Evolutionary conservation across 2,329 filamentous ascomycete species (phyloP), one percentile per base, ranked within the genome.

Genomic region (Diaporthe sp.): DNA sequence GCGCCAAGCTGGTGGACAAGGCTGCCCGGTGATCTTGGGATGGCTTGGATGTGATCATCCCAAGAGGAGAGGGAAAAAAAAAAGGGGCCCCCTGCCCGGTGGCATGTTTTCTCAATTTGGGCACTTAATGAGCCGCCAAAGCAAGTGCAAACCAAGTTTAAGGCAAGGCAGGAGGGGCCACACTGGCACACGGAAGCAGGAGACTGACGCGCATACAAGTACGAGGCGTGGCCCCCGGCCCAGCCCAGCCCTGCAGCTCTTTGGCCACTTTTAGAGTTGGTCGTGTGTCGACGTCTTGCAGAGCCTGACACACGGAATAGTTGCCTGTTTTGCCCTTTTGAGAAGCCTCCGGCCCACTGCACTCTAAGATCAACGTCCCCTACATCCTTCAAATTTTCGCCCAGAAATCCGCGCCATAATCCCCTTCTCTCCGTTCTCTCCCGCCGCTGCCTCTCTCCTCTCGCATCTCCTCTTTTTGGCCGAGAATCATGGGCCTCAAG

Each of bases 301-400:
- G 42, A n/a, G 44, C 63, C 63, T 66, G 63, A 66, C 63, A 66
- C 63, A 66, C 73, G 71, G 71, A 70, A 75, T 73, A 75, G 55
- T 68, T 75, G 68, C 73, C 73, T 73, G 27, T 73, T 75, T 70
- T 70, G 71, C 70, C 73, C 73, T 73, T 75, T 75, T 73, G 70
- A 72, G 71, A 73, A 75, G 39, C 44, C 42, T 66, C 70, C 70
- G 55, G 63, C 53, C 70, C 70, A 72, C 73, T 71, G 35, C 55
- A 37, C 56, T 58, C 69, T 27, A 66, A 71, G 30, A 61, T 71
- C 69, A 71, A 71, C 69, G 30, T 66, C 63, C 63, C 63, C 44
- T 66, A 66, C 63, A 66, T 66, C 63, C 63, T 66, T 51, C 44
- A 51, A 51, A 51, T 66, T 66, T 66, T 66, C 63, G 63, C 63